Conservation (phyloP, 805 yeast genomes). For the Saccharomycopsis capsularis region DNA sequence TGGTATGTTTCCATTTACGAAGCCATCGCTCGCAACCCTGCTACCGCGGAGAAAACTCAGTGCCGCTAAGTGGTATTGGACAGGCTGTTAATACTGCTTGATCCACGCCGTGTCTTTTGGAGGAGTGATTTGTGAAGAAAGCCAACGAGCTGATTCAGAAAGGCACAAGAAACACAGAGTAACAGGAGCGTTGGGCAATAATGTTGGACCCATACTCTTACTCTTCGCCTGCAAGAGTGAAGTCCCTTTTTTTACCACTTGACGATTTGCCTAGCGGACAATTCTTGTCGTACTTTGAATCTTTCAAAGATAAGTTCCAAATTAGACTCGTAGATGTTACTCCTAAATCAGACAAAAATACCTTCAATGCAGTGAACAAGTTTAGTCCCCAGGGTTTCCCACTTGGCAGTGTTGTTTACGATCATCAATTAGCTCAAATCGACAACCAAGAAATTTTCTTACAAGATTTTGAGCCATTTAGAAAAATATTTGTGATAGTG, state of each 20-base stretch:
- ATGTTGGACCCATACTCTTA: constrained; percentile 39
- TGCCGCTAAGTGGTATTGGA: too few relatives aligned
- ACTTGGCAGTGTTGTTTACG: constrained; percentile 61
- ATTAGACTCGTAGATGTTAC: constrained; percentile 71
- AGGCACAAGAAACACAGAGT: not conserved
- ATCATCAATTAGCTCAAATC: constrained; percentile 39
- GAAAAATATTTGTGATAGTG: constrained; percentile 64
- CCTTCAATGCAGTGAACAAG: constrained; percentile 25
- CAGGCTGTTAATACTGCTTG: constrained; percentile 1
- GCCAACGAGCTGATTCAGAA: not conserved
- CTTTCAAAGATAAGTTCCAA: constrained; percentile 40
- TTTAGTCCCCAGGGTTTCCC: constrained; percentile 88
- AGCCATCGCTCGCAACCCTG: not conserved
- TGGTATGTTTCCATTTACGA: not conserved
- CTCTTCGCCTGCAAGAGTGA: constrained; percentile 60
- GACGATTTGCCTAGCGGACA: constrained; percentile 39
- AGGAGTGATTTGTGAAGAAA: too few relatives aligned
- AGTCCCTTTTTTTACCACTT: constrained; percentile 61
- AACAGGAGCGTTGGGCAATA: not conserved
- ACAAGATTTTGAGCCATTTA: constrained; percentile 84
- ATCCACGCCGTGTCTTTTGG: too few relatives aligned
- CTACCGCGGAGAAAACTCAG: too few relatives aligned
- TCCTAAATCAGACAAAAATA: constrained; percentile 35
- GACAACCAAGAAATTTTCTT: constrained; percentile 58
- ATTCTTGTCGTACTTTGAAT: constrained; percentile 27